Evolutionary conservation across 208 protist genomes (phyloP), one percentile per base, ranked within the genome.

Genomic region (Trypanosomatidae sp.): DNA sequence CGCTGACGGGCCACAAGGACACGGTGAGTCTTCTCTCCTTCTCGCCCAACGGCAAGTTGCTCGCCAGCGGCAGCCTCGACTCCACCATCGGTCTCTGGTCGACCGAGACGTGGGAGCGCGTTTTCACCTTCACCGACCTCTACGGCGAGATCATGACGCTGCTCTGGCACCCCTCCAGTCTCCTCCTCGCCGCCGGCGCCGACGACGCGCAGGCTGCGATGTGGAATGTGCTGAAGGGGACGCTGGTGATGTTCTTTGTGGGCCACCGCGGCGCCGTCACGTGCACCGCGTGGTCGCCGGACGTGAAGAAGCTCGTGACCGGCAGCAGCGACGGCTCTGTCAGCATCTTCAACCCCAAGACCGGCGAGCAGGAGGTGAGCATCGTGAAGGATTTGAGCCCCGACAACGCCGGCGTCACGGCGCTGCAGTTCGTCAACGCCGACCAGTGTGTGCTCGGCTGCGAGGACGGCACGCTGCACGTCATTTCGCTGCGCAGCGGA

Each of bases 91-190:
- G 76, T 9, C 44, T 97, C 6, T 97, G 93, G 91, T 88, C 83
- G 19, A 93, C 89, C 0, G 66, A 70, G 25, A 90, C 83, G 22
- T 99, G 96, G 96, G 58, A 93, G 62, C 78, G 83, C n/a, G 52
- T 78, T 9, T 77, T 89, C 58, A 72, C 74, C 6, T 73, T 99
- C 0, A 88, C 92, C 8, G 96, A 97, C 62, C 82, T 96, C 10
- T 92, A 87, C 55, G 91, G 90, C 49, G 91, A 95, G 72, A 82
- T 97, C 46, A 78, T 91, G 80, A 84, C 82, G 6, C 81, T 95
- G 3, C 82, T 97, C 49, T 99, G 98, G 97, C 98, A 99, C 80
- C 93, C 94, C 12, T 93, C 92, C 47, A 97, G 97, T 53, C 87
- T 93, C 50, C 65, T 98, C 8, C 68, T 99, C 17, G 80, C 98